phyloP scores from a whole-genome alignment of 257 asterid genomes.

The Solanum arcanum region DNA sequence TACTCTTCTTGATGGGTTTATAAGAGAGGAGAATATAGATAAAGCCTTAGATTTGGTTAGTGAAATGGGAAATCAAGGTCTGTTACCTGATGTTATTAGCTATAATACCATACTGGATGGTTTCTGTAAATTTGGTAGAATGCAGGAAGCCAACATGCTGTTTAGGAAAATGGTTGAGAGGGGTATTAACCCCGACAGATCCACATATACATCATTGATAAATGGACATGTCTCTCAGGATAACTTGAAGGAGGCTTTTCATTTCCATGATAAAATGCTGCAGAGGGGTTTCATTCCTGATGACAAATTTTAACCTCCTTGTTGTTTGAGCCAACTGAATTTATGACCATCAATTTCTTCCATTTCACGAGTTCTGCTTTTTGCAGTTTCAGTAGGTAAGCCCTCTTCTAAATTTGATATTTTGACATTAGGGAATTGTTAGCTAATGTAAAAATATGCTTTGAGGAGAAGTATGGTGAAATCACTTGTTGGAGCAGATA shows the following conservation, averaged over 20 bases:
- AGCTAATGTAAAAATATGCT: not conserved
- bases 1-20: slow-evolving; percentile 61
- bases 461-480: not conserved
- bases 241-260: slow-evolving; percentile 56
- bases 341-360: not conserved
- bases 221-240: slow-evolving; percentile 54
- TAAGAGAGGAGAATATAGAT: slow-evolving; percentile 52
- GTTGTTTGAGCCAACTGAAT: not conserved
- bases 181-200: slow-evolving; percentile 41
- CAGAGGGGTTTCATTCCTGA: slow-evolving; percentile 58
- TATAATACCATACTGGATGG: slow-evolving; percentile 49
- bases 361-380: not conserved
- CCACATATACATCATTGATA: slow-evolving; percentile 43
- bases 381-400: not conserved
- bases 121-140: slow-evolving; percentile 49
- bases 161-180: slow-evolving; percentile 33
- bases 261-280: slow-evolving; percentile 63
- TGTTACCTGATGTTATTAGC: slow-evolving; percentile 36
- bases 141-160: slow-evolving; percentile 46
- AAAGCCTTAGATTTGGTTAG: slow-evolving; percentile 33
- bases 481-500: not conserved
- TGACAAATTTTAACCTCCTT: slow-evolving; percentile 41
- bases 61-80: slow-evolving; percentile 41
- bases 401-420: not conserved
- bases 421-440: not conserved